Evolutionary conservation across 208 protist genomes (phyloP), one percentile per base, ranked within the genome.

Genomic region (Wallacemonas sp.): DNA sequence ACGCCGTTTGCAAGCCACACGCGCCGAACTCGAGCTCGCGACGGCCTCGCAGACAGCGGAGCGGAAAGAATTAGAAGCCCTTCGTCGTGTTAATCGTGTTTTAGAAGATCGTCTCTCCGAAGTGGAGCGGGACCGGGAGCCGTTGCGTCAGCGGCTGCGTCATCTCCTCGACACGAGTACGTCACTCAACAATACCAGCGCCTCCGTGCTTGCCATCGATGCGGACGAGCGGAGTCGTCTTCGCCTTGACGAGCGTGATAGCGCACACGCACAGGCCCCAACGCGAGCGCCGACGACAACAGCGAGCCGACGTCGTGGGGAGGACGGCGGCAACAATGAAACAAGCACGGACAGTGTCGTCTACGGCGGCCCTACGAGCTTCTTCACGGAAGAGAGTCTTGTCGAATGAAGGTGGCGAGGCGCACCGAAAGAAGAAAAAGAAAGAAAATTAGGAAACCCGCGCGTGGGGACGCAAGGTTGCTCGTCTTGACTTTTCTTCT

Each of bases 101-200:
- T 59, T 94, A 33, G 85, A 91, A 61, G 56, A 38, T 14, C 84
- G 88, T 9, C 71, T 94, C n/a, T 49, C 68, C 15, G 79, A 88
- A 28, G 72, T 90, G 24, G 84, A 94, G 70, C 60, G 71, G 5
- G 88, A 91, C 27, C 75, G 85, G 2, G 85, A 88, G 11, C 84
- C 85, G 38, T 65, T 94, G 62, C 82, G 88, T 17, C 84, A 89
- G 62, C 88, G 88, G 47, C 70, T 94, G 44, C 84, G 86, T 54
- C 80, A 78, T 42, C 56, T 94, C 15, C 68, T 94, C 8, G 54
- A 71, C 15, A 17, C 70, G 4, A 31, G 66, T 11, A 46, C 46
- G 9, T 14, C 30, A 12, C 8, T 17, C 5, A 6, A 6, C 5
- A 58, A 31, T 24, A 31, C 24, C 15, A 58, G 21, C 0, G 31